Percentiles rank a stretch among this genome's conserved stretches.
Evolutionary conservation across 768 basidiomycete species (phyloP).

Genomic region (Rhodotorula diobovata): DNA sequence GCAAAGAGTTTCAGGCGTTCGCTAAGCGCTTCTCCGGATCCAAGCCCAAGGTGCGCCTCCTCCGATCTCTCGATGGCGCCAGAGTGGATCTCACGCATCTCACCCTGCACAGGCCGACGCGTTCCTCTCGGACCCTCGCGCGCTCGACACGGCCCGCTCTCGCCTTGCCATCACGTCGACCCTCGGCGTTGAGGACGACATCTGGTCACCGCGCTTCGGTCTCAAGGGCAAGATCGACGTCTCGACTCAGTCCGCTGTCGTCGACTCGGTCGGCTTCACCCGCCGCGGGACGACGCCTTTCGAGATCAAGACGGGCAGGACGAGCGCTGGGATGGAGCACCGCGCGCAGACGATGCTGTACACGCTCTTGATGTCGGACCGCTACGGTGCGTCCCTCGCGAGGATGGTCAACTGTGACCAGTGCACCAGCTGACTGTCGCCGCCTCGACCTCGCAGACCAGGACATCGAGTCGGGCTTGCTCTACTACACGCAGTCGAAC

Average conservation of each 20-base stretch:
- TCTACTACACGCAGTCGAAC: conserved; percentile 91
- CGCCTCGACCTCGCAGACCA: conserved; percentile 52
- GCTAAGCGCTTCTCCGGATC: conserved; percentile 60
- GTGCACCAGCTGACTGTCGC: not conserved
- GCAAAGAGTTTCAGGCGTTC: conserved; percentile 46
- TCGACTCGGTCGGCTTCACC: conserved; percentile 48
- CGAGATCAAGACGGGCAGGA: conserved; percentile 91
- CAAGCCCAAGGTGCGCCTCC: conserved; percentile 58
- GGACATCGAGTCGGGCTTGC: conserved; percentile 71
- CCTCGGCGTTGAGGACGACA: conserved; percentile 90
- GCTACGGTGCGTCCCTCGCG: conserved; percentile 57
- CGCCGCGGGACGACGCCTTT: conserved; percentile 59
- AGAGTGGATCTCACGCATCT: conserved; percentile 64
- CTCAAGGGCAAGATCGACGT: conserved; percentile 95
- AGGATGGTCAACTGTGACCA: not conserved
- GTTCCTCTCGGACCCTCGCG: conserved; percentile 63
- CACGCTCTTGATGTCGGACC: conserved; percentile 79
- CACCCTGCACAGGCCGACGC: conserved; percentile 68
- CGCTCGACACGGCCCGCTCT: conserved; percentile 53
- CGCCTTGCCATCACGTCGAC: conserved; percentile 68
- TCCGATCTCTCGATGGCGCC: not conserved
- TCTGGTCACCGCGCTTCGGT: conserved; percentile 92
- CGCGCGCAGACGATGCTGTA: conserved; percentile 98
- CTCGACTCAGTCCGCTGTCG: conserved; percentile 66
- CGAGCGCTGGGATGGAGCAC: conserved; percentile 76